Evolutionary conservation across 768 basidiomycete genomes (phyloP), one percentile per base, ranked within the genome.

Genomic region (Termitomyces sp.): DNA sequence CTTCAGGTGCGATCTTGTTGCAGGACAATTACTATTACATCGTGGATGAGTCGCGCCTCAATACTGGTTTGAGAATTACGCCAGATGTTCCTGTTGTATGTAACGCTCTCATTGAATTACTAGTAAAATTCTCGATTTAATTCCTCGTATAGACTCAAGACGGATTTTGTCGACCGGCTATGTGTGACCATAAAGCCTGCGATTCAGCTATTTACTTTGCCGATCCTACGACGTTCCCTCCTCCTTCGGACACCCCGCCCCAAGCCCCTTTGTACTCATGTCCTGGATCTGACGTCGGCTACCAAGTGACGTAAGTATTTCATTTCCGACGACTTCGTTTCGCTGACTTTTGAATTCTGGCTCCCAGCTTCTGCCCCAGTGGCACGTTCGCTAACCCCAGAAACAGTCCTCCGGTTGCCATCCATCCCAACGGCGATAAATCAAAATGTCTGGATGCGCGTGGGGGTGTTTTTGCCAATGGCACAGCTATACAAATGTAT

Each of bases 1-100:
- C 16, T 13, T 13, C 5, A 45, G 6, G 20, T 5, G 28, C 37
- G 24, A 51, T 34, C 10, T 26, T 20, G 12, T 26, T 37, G 42
- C 26, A 71, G 68, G 53, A 59, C 9, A 47, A 61, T 28, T 65
- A 66, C 51, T 75, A 73, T 54, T 73, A 71, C 42, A 64, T 73
- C 28, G 69, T 72, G 33, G 70, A 72, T 53, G 50, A 63, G 3
- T 58, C 66, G 20, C 59, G 68, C n/a, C 68, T 72, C 60, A 75
- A 73, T 24, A 69, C 66, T 10, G 74, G 68, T 7, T 64, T 75
- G 8, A 67, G 63, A n/a, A 71, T 75, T 34, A 54, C 57, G 0
- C 72, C 72, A 4, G 55, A 58, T 24, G 57, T 51, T n/a, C n/a
- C n/a, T 29, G 49, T 59, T 10, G 71, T 70, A 54, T 33, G 67